A percentile compares a stretch with the other conserved stretches of the same genome.
phyloP scores from a whole-genome alignment of 176 grass and related monocot genomes.

The Canna indica region DNA sequence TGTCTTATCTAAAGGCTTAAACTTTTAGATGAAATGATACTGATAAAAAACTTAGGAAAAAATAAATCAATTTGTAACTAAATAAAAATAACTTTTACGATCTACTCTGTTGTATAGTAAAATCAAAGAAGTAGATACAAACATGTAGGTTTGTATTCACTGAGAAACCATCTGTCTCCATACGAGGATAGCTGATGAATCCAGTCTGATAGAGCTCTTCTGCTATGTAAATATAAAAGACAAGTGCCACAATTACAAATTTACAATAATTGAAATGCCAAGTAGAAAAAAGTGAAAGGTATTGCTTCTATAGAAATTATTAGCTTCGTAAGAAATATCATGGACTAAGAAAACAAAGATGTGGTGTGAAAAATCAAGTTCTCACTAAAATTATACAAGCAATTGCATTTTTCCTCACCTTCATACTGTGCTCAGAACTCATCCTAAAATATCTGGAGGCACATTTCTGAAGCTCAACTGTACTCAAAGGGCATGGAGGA shows the following conservation, averaged over 20 bases:
- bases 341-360: background rate
- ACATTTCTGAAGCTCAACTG: constrained; percentile 90
- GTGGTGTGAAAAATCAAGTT: background rate
- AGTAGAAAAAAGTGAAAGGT: background rate
- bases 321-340: too few species aligned
- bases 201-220: constrained; percentile 90
- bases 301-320: too few species aligned
- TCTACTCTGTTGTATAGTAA: background rate
- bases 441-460: constrained; percentile 98
- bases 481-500: constrained; percentile 89
- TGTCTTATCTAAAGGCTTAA: too few species aligned
- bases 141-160: constrained; percentile 81
- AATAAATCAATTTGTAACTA: background rate
- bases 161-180: constrained; percentile 90
- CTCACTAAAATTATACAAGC: too few species aligned
- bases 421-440: constrained; percentile 93
- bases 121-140: constrained; percentile 29
- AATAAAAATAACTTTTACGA: too few species aligned
- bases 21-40: too few species aligned
- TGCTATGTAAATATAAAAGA: constrained; percentile 49
- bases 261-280: background rate
- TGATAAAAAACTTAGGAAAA: background rate
- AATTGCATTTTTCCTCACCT: constrained; percentile 28
- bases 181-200: constrained; percentile 97
- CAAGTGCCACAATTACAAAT: background rate